Percentiles rank a stretch among this genome's conserved stretches.
These are phyloP conservation scores for Ogataea dorogensis DNA, from an alignment of 805 yeast species.

Conservation along the genomic window DNA sequence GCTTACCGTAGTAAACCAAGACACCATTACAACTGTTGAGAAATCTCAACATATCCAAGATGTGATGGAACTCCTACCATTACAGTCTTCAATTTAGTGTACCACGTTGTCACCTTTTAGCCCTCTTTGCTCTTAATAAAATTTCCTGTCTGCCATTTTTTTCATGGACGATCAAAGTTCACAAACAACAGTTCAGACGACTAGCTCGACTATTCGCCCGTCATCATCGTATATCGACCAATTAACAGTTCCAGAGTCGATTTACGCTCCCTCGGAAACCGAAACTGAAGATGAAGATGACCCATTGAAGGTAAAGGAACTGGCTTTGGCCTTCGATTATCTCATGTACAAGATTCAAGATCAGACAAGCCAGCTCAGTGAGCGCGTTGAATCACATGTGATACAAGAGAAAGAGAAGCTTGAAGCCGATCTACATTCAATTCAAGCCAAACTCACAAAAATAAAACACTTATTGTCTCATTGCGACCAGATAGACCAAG, in stretches of 20 bases:
- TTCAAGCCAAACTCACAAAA: conserved; percentile 21
- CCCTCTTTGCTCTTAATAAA: conserved; percentile 5
- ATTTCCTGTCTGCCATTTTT: neutral
- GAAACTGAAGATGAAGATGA: conserved; percentile 39
- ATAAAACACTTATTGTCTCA: conserved; percentile 22
- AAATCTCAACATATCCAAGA: too few species aligned
- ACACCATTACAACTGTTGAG: too few species aligned
- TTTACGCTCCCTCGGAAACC: conserved; percentile 1
- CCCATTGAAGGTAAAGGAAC: conserved; percentile 58
- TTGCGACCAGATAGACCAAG: conserved; percentile 28
- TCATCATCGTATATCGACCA: conserved; percentile 16
- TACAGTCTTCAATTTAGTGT: too few species aligned
- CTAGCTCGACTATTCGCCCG: conserved; percentile 21
- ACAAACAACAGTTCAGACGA: conserved; percentile 19
- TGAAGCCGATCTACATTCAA: conserved; percentile 22
- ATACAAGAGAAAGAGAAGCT: conserved; percentile 24
- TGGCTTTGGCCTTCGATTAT: conserved; percentile 65
- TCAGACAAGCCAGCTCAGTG: conserved; percentile 42
- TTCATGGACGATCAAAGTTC: conserved; percentile 24
- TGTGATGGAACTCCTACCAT: too few species aligned
- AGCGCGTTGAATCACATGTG: conserved; percentile 29
- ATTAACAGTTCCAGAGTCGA: conserved; percentile 12
- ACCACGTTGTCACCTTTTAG: neutral
- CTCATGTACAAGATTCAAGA: conserved; percentile 61
- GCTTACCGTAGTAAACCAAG: too few species aligned